Base-by-base conservation (phyloP, 2,329 filamentous ascomycete species). In the Trichophyton schoenleinii region DNA sequence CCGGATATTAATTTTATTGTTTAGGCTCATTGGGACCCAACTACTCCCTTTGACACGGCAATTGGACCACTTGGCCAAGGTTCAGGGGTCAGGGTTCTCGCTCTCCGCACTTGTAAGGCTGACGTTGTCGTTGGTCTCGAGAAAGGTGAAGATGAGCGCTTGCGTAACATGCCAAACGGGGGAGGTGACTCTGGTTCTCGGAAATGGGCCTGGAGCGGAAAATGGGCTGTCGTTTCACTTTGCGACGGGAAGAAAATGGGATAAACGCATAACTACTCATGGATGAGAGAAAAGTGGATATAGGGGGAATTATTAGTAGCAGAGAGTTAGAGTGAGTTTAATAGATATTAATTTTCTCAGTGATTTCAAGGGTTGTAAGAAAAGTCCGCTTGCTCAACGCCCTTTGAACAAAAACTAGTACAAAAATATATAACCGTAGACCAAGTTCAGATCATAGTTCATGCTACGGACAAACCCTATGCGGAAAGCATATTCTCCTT, bases 151-250 rank as follows among this genome's bases (percentile, higher is more conserved):
- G 94, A 99, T 70, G 91, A 96, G 76, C 83, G 86, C 71, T 78
- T 97, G 60, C 84, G 81, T 66, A 78, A 81, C 7, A 81, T 77
- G 60, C 84, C 88, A 59, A 84, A 81, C 15, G 88, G 88, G 0
- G 88, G 87, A 2, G 88, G 86, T 15, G 85, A 90, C 64, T 82
- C 66, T 73, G 87, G 72, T 61, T 81, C 84, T 25, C 81, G 94
- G 61, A 88, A 89, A 73, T 97, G 92, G 92, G 91, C 90, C 0
- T 97, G 91, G 91, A 88, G 84, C 70, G 92, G 92, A 48, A 96
- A 96, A 75, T 97, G 89, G 88, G 92, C 92, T 4, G 90, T 97
- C n/a, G 86, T 95, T 3, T 91, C 89, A 34, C 90, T 91, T 68
- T 90, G 82, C 53, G 81, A 87, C 67, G 88, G 88, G 0, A 88